Conservation (phyloP, 192 early-diverging fungal species). For the Podochytrium sp. region DNA sequence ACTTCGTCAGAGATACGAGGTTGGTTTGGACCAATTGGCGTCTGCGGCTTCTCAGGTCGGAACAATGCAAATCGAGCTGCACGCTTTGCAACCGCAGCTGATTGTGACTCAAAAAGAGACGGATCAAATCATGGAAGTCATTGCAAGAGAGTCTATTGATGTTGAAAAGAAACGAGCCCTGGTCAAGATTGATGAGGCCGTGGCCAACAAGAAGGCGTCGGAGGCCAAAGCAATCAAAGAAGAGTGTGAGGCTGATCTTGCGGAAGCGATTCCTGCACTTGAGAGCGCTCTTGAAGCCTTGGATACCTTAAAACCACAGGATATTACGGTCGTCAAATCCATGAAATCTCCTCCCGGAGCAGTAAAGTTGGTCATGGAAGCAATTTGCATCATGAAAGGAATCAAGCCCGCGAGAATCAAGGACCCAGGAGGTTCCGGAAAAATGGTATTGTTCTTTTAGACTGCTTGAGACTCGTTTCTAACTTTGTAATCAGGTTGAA, state of each 20-base stretch:
- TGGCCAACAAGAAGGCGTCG: slow-evolving; percentile 60
- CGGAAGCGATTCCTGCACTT: slow-evolving; percentile 61
- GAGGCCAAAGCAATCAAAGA: slow-evolving; percentile 67
- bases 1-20: slow-evolving; percentile 55
- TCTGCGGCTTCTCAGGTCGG: slow-evolving; percentile 58
- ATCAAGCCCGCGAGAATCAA: slow-evolving; percentile 65
- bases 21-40: slow-evolving; percentile 60
- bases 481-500: slow-evolving; percentile 42
- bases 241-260: slow-evolving; percentile 64
- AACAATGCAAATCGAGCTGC: slow-evolving; percentile 61
- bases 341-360: slow-evolving; percentile 65
- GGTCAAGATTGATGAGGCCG: slow-evolving; percentile 61
- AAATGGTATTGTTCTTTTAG: slow-evolving; percentile 40
- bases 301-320: slow-evolving; percentile 61
- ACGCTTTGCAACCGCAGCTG: slow-evolving; percentile 58
- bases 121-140: slow-evolving; percentile 59
- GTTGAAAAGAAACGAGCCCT: slow-evolving; percentile 62
- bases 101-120: slow-evolving; percentile 61
- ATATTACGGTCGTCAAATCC: slow-evolving; percentile 61
- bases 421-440: slow-evolving; percentile 63
- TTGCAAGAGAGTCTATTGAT: slow-evolving; percentile 55
- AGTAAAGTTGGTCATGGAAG: slow-evolving; percentile 66
- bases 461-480: neutral
- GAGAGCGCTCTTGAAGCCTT: slow-evolving; percentile 61
- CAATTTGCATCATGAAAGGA: slow-evolving; percentile 64